Evolutionary conservation across 179 eudicot genomes (phyloP).

Genomic region (Beta macrorhiza): DNA sequence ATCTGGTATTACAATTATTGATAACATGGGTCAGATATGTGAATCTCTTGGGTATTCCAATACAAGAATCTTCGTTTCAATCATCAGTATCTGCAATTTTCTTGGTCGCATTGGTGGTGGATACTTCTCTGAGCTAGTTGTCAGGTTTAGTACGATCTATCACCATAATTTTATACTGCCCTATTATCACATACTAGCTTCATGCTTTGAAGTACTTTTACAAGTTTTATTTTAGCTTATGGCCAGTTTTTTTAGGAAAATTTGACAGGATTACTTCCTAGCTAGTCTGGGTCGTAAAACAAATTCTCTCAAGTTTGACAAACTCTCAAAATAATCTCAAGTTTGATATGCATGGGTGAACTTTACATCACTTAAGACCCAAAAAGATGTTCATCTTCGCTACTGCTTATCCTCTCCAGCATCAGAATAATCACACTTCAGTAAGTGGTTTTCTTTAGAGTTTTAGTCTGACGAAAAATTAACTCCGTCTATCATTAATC

Average conservation of each 20-base stretch:
- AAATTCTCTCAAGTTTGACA: not conserved
- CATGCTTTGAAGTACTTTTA: not conserved
- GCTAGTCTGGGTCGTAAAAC: not conserved
- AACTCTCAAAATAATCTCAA: not conserved
- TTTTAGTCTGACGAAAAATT: too few relatives aligned
- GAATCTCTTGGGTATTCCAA: slow-evolving; percentile 40
- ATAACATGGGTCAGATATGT: slow-evolving; percentile 53
- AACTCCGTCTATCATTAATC: too few relatives aligned
- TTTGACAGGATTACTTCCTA: not conserved
- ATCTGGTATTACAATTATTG: slow-evolving; percentile 46
- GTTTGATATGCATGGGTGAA: too few relatives aligned
- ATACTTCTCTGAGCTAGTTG: slow-evolving; percentile 54
- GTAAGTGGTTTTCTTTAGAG: too few relatives aligned
- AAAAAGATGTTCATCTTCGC: too few relatives aligned
- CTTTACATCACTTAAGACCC: too few relatives aligned
- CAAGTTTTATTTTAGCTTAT: too few relatives aligned
- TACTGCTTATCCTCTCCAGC: too few relatives aligned
- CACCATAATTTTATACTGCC: not conserved
- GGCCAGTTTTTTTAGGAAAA: not conserved
- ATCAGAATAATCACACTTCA: too few relatives aligned
- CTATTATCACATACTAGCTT: not conserved
- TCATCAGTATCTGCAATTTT: slow-evolving; percentile 55
- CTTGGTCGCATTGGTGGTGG: slow-evolving; percentile 60
- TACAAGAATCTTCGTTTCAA: slow-evolving; percentile 40
- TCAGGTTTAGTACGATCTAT: slow-evolving; percentile 30